phyloP scores from a whole-genome alignment of 208 protist species.

The Leptomonas seymouri region DNA sequence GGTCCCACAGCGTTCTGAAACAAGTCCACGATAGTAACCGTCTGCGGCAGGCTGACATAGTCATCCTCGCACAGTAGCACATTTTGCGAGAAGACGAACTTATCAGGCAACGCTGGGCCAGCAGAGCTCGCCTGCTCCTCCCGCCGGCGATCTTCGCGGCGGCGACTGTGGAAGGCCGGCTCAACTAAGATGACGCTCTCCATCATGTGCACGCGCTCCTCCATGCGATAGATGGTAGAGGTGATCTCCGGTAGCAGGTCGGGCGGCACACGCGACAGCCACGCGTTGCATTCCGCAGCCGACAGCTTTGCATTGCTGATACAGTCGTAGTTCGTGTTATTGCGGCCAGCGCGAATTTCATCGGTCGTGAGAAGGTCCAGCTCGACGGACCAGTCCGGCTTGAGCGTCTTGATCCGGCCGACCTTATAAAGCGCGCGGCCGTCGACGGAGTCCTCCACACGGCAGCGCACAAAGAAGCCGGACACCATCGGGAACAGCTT shows the following conservation, averaged over 20 bases:
- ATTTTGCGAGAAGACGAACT: constrained; percentile 90
- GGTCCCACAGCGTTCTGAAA: constrained; percentile 85
- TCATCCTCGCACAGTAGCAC: constrained; percentile 88
- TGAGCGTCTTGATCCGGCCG: constrained; percentile 86
- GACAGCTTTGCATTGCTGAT: constrained; percentile 90
- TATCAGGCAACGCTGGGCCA: constrained; percentile 56
- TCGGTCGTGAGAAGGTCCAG: constrained; percentile 87
- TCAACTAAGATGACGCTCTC: constrained; percentile 80
- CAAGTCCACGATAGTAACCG: constrained; percentile 87
- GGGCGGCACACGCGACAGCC: constrained; percentile 65
- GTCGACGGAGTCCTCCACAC: constrained; percentile 88
- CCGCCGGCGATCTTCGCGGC: constrained; percentile 59
- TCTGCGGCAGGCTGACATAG: constrained; percentile 79
- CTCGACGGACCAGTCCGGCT: constrained; percentile 91
- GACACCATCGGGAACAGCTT: constrained; percentile 81
- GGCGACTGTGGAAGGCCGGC: constrained; percentile 79
- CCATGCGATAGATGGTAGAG: constrained; percentile 71
- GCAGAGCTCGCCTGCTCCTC: constrained; percentile 46
- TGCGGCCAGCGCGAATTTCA: constrained; percentile 74
- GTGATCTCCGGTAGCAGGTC: constrained; percentile 59
- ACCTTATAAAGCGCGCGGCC: constrained; percentile 91
- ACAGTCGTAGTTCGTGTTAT: constrained; percentile 94
- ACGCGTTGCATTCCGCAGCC: constrained; percentile 73
- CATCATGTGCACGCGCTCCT: constrained; percentile 83
- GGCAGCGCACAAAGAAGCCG: constrained; percentile 92